Conservation (phyloP, 345 rosid genomes). For the Gossypium thurberi region DNA sequence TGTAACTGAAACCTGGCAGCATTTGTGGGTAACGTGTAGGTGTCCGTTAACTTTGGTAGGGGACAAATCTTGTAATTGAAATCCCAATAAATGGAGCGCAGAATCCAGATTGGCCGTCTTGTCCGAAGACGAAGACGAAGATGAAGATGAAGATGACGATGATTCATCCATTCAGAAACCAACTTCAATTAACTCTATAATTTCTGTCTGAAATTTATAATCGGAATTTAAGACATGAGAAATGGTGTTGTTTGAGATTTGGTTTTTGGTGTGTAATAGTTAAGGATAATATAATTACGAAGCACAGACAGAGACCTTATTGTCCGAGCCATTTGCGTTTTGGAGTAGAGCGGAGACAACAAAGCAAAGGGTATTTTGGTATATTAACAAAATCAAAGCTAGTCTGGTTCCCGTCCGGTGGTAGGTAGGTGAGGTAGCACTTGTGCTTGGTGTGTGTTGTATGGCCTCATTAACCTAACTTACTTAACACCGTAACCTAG, state of each 20-base stretch:
- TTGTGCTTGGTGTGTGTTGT: neutral
- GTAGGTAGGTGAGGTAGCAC: neutral
- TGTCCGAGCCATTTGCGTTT: no score
- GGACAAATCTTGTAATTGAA: slow-evolving; percentile 49
- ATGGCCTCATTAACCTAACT: no score
- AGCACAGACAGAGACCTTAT: no score
- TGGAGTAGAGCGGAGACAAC: neutral
- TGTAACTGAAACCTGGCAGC: slow-evolving; percentile 43
- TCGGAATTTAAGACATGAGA: neutral
- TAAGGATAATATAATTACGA: no score
- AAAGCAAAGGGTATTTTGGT: neutral
- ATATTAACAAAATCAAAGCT: neutral
- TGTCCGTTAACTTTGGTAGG: slow-evolving; percentile 53
- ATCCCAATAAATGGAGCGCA: slow-evolving; percentile 45
- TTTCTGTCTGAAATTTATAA: neutral
- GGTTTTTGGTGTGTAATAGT: no score
- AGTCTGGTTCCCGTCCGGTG: neutral
- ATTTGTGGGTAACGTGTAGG: slow-evolving; percentile 48
- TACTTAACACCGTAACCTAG: no score
- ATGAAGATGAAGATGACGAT: slow-evolving; percentile 17
- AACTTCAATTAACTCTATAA: neutral
- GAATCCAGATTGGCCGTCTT: slow-evolving; percentile 39
- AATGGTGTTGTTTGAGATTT: neutral
- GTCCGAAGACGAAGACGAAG: slow-evolving; percentile 7
- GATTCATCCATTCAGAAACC: slow-evolving; percentile 26